Evolutionary conservation across 306 rosid species (phyloP).

Genomic region (Prinsepia uniflora): DNA sequence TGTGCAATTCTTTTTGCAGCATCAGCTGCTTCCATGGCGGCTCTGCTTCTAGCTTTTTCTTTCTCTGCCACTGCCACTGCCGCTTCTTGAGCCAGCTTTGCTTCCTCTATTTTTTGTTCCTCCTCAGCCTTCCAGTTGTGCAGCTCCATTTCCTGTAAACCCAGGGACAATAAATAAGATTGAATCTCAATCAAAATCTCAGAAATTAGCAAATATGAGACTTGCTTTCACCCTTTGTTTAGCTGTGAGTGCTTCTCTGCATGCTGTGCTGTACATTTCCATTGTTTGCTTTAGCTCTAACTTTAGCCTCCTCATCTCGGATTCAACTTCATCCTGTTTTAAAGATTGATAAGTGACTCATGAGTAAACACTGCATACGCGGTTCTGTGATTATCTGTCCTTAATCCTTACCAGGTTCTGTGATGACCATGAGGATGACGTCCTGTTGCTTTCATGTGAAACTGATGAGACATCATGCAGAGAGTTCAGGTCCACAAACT

Average conservation of each 20-base stretch:
- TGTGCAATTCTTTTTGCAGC: constrained; percentile 74
- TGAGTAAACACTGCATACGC: too few species aligned
- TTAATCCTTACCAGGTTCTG: constrained; percentile 46
- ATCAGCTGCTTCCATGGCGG: constrained; percentile 72
- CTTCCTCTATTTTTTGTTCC: constrained; percentile 64
- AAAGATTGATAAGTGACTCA: too few species aligned
- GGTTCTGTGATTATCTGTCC: too few species aligned
- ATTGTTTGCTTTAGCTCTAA: constrained; percentile 91
- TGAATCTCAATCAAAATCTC: neutral
- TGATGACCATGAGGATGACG: constrained; percentile 66
- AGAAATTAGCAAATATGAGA: neutral
- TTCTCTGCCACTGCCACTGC: constrained; percentile 70
- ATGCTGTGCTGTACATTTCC: constrained; percentile 78
- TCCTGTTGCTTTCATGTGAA: constrained; percentile 45
- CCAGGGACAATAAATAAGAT: constrained; percentile 4
- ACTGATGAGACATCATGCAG: constrained; percentile 39
- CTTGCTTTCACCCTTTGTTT: constrained; percentile 52
- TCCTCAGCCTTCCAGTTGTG: constrained; percentile 52
- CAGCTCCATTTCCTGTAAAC: constrained; percentile 53
- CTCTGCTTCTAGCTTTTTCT: constrained; percentile 72
- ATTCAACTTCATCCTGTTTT: constrained; percentile 68
- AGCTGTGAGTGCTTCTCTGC: constrained; percentile 73
- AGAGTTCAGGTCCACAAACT: constrained; percentile 35
- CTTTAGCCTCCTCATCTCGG: constrained; percentile 83
- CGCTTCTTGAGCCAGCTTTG: constrained; percentile 58